These are phyloP conservation scores for Auriscalpium orientale DNA, from an alignment of 768 basidiomycete genomes.

Conservation along the genomic window DNA sequence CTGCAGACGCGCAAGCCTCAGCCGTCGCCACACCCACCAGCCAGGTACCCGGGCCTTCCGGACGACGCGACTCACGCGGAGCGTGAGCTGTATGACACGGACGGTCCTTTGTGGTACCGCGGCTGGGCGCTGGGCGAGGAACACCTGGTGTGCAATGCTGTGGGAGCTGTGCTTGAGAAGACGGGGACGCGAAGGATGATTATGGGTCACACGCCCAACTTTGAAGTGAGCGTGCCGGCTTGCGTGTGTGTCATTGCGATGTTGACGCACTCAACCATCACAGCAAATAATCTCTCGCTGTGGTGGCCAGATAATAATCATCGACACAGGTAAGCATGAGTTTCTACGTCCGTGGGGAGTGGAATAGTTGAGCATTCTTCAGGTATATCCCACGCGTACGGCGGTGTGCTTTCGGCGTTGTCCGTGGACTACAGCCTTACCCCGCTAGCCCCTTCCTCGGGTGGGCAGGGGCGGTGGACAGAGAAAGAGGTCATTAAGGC, in stretches of 20 bases:
- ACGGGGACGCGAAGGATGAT: conserved; percentile 85
- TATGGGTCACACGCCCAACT: conserved; percentile 96
- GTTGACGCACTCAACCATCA: neutral
- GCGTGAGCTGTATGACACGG: conserved; percentile 56
- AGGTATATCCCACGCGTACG: conserved; percentile 96
- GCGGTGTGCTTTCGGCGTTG: conserved; percentile 84
- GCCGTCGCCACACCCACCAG: conserved; percentile 72
- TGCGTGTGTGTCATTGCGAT: neutral
- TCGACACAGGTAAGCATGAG: conserved; percentile 68
- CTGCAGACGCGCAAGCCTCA: conserved; percentile 59
- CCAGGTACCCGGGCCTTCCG: conserved; percentile 69
- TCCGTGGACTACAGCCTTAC: conserved; percentile 80
- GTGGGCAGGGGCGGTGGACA: conserved; percentile 36
- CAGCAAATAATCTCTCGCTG: conserved; percentile 81
- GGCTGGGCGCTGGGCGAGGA: conserved; percentile 82
- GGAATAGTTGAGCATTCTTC: conserved; percentile 6
- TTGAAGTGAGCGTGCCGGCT: conserved; percentile 39
- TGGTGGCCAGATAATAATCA: conserved; percentile 87
- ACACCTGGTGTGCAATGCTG: conserved; percentile 58
- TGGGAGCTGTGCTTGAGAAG: conserved; percentile 60
- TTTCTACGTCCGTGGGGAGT: neutral
- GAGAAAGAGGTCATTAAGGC: conserved; percentile 64
- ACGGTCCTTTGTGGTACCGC: conserved; percentile 92
- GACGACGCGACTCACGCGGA: conserved; percentile 58
- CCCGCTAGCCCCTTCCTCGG: conserved; percentile 35